phyloP scores from a whole-genome alignment of 169 alveolate genomes.

The Plasmodium gonderi region DNA sequence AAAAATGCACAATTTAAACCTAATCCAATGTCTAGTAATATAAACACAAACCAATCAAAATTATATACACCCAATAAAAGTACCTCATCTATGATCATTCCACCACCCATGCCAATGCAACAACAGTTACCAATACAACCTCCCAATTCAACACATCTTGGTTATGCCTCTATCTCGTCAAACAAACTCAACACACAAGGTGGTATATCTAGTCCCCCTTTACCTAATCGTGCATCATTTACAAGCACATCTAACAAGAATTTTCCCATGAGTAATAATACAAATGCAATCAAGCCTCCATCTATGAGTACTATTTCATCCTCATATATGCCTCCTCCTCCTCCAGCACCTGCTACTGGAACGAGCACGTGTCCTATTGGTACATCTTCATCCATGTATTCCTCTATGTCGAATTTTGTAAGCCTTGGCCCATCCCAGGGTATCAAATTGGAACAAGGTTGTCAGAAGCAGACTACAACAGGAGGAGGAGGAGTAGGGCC shows the following conservation, averaged over 20 bases:
- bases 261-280: background rate
- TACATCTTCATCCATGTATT: background rate
- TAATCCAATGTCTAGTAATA: background rate
- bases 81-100: background rate
- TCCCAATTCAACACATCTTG: background rate
- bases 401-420: slow-evolving; percentile 5
- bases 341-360: background rate
- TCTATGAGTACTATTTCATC: background rate
- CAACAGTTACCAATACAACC: background rate
- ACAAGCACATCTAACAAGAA: background rate
- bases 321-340: background rate
- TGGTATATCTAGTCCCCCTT: background rate
- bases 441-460: slow-evolving; percentile 2
- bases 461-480: background rate
- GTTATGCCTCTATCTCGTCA: background rate
- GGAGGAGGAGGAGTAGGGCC: background rate
- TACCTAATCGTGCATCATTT: slow-evolving; percentile 11
- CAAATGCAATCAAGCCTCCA: background rate
- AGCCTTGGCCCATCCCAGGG: background rate
- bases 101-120: slow-evolving; percentile 9
- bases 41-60: background rate
- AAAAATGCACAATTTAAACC: background rate
- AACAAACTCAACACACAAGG: slow-evolving; percentile 1
- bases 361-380: slow-evolving; percentile 9
- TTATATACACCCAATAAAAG: slow-evolving; percentile 3